These are phyloP conservation scores for Mallotus japonicus DNA, from an alignment of 441 rosid species.

Conservation along the genomic window DNA sequence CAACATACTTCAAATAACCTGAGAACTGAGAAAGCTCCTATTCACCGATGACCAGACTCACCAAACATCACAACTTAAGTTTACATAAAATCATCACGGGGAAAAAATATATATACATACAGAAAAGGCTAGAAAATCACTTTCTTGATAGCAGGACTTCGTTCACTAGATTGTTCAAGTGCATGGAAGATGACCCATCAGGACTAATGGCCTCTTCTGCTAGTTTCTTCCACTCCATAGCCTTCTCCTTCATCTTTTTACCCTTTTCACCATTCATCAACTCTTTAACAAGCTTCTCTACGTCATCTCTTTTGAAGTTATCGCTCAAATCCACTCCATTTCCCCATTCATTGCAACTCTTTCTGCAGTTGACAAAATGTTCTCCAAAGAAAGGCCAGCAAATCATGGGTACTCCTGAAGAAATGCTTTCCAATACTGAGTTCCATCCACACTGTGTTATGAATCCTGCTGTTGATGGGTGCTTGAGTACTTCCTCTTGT, in stretches of 20 bases:
- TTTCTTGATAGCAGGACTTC: constrained; percentile 12
- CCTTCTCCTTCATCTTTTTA: constrained; percentile 34
- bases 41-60: too few species aligned
- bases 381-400: constrained; percentile 66
- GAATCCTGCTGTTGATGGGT: constrained; percentile 46
- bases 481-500: constrained; percentile 49
- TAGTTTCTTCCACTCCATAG: constrained; percentile 38
- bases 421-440: constrained; percentile 45
- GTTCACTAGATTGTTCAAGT: constrained; percentile 18
- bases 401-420: constrained; percentile 47
- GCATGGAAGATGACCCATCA: constrained; percentile 6
- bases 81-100: neutral
- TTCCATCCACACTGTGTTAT: constrained; percentile 63
- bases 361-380: constrained; percentile 50
- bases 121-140: neutral
- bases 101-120: too few species aligned
- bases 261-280: constrained; percentile 45
- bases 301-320: constrained; percentile 41
- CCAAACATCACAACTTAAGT: neutral
- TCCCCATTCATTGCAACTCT: constrained; percentile 50
- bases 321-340: constrained; percentile 47
- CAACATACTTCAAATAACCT: too few species aligned
- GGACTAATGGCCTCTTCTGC: constrained; percentile 12
- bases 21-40: too few species aligned
- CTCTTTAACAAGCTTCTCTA: constrained; percentile 41